These are phyloP conservation scores for Salix arbutifolia DNA, from an alignment of 345 rosid species.

Conservation along the genomic window DNA sequence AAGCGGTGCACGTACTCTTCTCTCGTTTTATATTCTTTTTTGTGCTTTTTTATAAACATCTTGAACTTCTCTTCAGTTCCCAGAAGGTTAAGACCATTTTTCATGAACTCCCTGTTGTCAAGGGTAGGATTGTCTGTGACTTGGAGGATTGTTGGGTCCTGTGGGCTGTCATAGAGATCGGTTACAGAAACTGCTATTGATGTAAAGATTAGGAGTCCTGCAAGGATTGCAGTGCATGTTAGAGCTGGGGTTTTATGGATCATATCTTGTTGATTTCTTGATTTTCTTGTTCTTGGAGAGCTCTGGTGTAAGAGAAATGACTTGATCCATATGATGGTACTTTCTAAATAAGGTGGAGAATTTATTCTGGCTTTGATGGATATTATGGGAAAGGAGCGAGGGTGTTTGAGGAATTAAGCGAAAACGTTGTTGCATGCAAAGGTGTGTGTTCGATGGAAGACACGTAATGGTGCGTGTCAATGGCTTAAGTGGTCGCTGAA, in stretches of 20 bases:
- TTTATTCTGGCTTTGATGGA: neutral
- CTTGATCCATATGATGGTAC: too few relatives aligned
- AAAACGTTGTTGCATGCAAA: neutral
- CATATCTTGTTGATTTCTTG: neutral
- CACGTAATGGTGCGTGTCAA: neutral
- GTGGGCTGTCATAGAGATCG: neutral
- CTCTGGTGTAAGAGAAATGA: neutral
- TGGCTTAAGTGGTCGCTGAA: neutral
- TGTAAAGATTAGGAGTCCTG: neutral
- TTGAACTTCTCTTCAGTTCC: slow-evolving; percentile 51
- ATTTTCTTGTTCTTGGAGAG: neutral
- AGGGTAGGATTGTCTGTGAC: slow-evolving; percentile 10
- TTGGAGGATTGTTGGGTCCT: slow-evolving; percentile 8
- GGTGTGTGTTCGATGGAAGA: neutral
- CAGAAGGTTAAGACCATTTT: neutral
- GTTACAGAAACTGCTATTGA: neutral
- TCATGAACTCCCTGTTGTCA: neutral
- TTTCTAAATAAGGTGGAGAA: neutral
- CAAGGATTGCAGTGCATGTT: neutral
- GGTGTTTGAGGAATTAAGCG: neutral
- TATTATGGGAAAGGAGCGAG: neutral
- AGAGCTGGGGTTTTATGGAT: neutral
- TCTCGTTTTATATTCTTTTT: slow-evolving; percentile 48
- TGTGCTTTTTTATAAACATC: slow-evolving; percentile 50
- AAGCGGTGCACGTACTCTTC: slow-evolving; percentile 75